Base-by-base conservation (phyloP, 106 monocot species). In the Acorus calamus region DNA sequence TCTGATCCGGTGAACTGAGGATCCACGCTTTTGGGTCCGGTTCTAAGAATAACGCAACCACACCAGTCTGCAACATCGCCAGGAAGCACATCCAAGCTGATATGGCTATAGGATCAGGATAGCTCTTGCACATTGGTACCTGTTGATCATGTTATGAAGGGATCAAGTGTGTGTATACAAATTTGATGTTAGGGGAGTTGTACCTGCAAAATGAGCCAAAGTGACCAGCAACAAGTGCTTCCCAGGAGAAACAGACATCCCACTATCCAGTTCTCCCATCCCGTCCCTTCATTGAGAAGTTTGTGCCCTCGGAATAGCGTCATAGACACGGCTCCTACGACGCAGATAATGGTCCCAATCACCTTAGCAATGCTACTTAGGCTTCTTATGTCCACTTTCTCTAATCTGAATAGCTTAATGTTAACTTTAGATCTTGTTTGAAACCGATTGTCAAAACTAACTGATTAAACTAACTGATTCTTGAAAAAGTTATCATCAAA, bases 191-290 rank as follows among this genome's bases (percentile, higher is more conserved):
- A 28, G 28, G 28, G 28, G 28, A 28, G 8, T 49, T 41, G 28
- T 42, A 77, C 85, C 85, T 86, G 86, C 52, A 82, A 49, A 51
- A 86, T 79, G 11, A 86, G 70, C 86, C 86, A 82, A 46, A 76
- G 28, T 2, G 86, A 78, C 86, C 86, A 86, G 63, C 79, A 87
- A 53, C 62, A 79, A 49, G 43, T 65, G 52, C 82, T 77, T 42
- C 51, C 77, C 3, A 87, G 47, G 52, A 86, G 86, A 69, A 69
- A 72, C 4, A 86, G 63, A 14, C 44, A 57, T 0, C 86, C 86
- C 2, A 71, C 9, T 3, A 76, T 11, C 86, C 86, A 86, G 4
- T 75, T 58, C 6, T 76, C 67, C 1, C 11, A 46, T 2, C 8
- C 41, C 13, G 44, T 46, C 6, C 41, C 45, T 6, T 11, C 6